phyloP scores from a whole-genome alignment of 2,329 filamentous ascomycete species.

The Beauveria sp. region DNA sequence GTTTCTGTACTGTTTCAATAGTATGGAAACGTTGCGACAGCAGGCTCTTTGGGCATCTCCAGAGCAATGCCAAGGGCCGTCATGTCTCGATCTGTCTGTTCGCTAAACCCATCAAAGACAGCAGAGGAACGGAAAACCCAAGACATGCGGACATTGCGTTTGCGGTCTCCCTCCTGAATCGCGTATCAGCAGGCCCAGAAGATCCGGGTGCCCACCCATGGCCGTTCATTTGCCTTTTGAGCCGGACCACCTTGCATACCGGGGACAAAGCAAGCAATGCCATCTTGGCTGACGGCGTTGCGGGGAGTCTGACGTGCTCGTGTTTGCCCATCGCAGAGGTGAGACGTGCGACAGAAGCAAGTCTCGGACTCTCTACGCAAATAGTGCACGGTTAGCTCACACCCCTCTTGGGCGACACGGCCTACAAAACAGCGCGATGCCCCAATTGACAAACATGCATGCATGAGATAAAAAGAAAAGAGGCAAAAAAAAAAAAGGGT shows the following conservation, averaged over 20 bases:
- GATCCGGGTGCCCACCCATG: not conserved
- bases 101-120: not conserved
- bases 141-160: not conserved
- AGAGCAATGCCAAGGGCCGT: not conserved
- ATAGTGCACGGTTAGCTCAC: not conserved
- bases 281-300: not conserved
- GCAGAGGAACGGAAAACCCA: not conserved
- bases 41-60: not conserved
- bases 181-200: not conserved
- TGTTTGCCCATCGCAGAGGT: not conserved
- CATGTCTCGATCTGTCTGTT: not conserved
- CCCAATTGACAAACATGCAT: not conserved
- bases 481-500: not conserved
- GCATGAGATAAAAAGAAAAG: not conserved
- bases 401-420: not conserved
- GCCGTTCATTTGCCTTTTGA: not conserved
- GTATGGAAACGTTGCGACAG: not conserved
- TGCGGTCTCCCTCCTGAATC: not conserved
- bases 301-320: not conserved
- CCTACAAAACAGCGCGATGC: not conserved
- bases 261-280: not conserved
- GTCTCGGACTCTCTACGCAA: not conserved
- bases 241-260: not conserved
- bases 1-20: no score
- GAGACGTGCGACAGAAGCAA: constrained; percentile 4